Evolutionary conservation across 768 basidiomycete genomes (phyloP), one percentile per base, ranked within the genome.

Genomic region (Guyanaporus albipodus): DNA sequence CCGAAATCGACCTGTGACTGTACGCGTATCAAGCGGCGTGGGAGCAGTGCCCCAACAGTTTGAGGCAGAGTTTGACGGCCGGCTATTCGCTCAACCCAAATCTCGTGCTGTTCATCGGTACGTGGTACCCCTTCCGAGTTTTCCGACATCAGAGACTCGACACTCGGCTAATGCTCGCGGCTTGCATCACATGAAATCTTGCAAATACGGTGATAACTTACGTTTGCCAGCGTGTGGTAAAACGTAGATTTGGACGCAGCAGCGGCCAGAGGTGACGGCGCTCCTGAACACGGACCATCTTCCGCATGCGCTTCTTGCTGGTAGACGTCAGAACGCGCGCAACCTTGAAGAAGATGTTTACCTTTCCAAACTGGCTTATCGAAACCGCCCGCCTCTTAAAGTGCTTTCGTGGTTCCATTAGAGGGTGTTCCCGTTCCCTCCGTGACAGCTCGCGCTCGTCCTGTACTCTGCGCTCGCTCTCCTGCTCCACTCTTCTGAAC

Each of bases 341-440:
- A 18, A 28, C 12, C 21, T 17, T 22, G 8, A 46, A 41, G 22
- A 19, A 38, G 33, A 41, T 17, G 48, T 69, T 48, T 38, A 82
- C 80, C 73, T 81, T 75, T 22, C 83, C 82, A 53, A 82, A 79
- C 15, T 78, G 71, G 44, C 79, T 78, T 34, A 84, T 71, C 1
- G 80, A 82, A 29, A 84, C 70, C 42, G 77, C 80, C 15, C 74
- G 75, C 38, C 73, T 66, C 47, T 73, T 69, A 32, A 64, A 62
- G 40, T 69, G 73, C n/a, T 55, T 58, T 54, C 57, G 66, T 22
- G 53, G 21, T 8, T 43, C 43, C 8, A 40, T 45, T 27, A 63
- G 32, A 44, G 58, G 50, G 58, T 59, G 52, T 42, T 52, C 38
- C 36, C 55, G 34, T 46, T 60, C 44, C 38, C 2, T 26, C 39